Evolutionary conservation across 331 rosid genomes (phyloP), one percentile per base, ranked within the genome.

Genomic region (Erythrophleum ivorense): DNA sequence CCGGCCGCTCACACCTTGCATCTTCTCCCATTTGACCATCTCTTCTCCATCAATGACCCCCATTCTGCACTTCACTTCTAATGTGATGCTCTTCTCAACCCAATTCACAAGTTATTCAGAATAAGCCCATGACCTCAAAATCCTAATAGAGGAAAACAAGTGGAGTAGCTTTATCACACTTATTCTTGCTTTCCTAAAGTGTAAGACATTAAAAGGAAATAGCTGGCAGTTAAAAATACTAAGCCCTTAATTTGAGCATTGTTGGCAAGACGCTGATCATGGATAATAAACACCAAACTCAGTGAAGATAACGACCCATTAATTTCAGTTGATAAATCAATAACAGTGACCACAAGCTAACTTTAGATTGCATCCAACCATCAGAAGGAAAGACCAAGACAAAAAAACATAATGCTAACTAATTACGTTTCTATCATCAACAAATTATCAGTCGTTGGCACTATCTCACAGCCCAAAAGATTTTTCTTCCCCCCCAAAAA

Each of bases 21-120:
- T 88, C 91, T 88, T 94, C 86, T 92, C 98, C 98, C 92, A 91
- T 86, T 88, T 94, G 78, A 62, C 81, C 18, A 84, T 70, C 86
- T 91, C 97, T 58, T 94, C 96, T 80, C 91, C 90, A 52, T 85
- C 87, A 80, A 88, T 86, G 34, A 90, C 88, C 80, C 97, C 97
- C 97, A 92, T 94, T 82, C 80, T 79, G 83, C 83, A 81, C 81
- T 85, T 75, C 69, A 63, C 43, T 65, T 10, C 68, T 10, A 57
- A 71, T 66, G 63, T 3, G 41, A 77, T 65, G 36, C 40, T 60
- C 80, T 83, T 68, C 69, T 80, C 82, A 85, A 62, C 58, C 73
- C 78, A 78, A 81, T 72, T 40, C 38, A 62, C 81, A 67, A 45
- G 34, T 43, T 58, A 82, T 73, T 75, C 66, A 88, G 49, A 75